These are phyloP conservation scores for Thraustotheca clavata DNA, from an alignment of 352 stramenopile species.

Conservation along the genomic window DNA sequence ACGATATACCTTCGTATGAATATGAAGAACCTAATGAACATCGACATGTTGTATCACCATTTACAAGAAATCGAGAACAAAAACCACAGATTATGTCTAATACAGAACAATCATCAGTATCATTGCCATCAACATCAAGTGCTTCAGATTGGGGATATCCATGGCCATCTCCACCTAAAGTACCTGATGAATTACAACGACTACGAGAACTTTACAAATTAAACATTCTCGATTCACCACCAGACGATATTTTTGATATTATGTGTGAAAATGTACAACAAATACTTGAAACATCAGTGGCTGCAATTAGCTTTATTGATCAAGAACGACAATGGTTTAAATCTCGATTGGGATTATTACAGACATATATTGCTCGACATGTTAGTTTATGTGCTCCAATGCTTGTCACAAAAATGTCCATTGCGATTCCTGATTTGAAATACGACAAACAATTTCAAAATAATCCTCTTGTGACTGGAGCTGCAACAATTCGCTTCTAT, in stretches of 20 bases:
- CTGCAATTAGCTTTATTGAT: conserved; percentile 17
- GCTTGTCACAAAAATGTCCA: conserved; percentile 5
- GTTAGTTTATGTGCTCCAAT: conserved; percentile 16
- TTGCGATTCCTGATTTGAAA: conserved; percentile 9
- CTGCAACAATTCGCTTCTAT: conserved; percentile 17
- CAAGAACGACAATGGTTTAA: conserved; percentile 21
- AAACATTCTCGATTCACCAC: conserved; percentile 16
- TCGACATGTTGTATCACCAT: background rate
- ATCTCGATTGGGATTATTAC: conserved; percentile 8
- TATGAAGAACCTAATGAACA: background rate
- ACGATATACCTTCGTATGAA: background rate
- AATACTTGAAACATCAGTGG: conserved; percentile 10
- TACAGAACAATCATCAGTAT: background rate
- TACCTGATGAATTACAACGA: background rate
- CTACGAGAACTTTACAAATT: conserved; percentile 7
- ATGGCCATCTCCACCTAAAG: conserved; percentile 9
- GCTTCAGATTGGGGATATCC: conserved; percentile 17
- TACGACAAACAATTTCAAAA: conserved; percentile 12
- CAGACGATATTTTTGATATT: conserved; percentile 16
- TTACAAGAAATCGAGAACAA: background rate
- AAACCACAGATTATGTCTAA: conserved; percentile 1
- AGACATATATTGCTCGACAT: conserved; percentile 13
- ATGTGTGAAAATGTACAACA: conserved; percentile 9
- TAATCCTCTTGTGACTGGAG: conserved; percentile 17
- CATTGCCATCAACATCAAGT: background rate